Base-by-base conservation (phyloP, 768 basidiomycete genomes). In the Rhodotorula babjevae region DNA sequence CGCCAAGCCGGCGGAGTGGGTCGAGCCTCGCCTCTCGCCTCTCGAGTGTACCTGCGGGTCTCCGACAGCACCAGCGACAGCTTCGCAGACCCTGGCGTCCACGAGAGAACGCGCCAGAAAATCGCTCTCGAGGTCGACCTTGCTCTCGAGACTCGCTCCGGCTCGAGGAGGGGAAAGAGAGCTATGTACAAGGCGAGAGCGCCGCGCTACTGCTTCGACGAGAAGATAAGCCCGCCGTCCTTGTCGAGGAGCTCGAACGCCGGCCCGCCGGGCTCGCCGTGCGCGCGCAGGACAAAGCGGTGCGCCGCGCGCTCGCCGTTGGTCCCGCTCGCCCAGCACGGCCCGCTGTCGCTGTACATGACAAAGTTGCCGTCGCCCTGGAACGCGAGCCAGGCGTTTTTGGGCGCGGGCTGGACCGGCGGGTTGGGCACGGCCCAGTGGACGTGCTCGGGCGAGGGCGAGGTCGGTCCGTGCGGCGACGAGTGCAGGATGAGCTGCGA, bases 401-500 rank as follows among this genome's bases (percentile, higher is more conserved):
- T 47, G 6, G 63, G 29, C 16, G 46, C 25, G 15, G 40, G 25
- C 60, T 44, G 40, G 11, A 57, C 29, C 0, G 66, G 75, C 5
- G n/a, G 9, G n/a, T 44, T 16, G 2, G 71, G 68, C 8, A 53
- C 44, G 44, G n/a, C 21, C 69, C 68, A 76, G 64, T 76, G 71
- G n/a, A 44, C 49, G 53, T 61, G 56, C 16, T 62, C 59, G 15
- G 69, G 69, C 7, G 29, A 25, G 33, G 75, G 75, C 29, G 49
- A 40, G 18, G 75, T 49, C 19, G 75, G 75, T 0, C 71, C 71
- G 0, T 31, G 42, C 16, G 71, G 63, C 5, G 77, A 78, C 11
- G 76, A 73, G 61, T 79, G 78, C 27, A 79, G 68, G 59, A 77
- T 59, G 36, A 78, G 73, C 61, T 78, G 76, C 29, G 64, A 65